Evolutionary conservation across 225 moss, liverwort and hornwort genomes (phyloP).

Genomic region (Bryum argenteum): DNA sequence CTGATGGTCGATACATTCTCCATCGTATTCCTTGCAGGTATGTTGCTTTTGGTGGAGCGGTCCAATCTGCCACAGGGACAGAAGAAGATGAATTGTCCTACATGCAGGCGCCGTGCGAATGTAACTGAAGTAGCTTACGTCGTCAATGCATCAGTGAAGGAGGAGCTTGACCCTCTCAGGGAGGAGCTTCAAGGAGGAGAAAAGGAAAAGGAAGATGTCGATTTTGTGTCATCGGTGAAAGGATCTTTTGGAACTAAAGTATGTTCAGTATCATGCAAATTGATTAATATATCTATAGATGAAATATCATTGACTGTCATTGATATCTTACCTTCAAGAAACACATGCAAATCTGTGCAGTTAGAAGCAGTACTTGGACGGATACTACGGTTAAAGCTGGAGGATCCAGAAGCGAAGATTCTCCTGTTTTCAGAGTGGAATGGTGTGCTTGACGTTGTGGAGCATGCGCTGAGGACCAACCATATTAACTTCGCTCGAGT

Average conservation of each 20-base stretch:
- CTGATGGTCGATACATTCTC: background rate
- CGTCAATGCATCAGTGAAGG: slow-evolving; percentile 62
- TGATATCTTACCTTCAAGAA: background rate
- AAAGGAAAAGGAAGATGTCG: slow-evolving; percentile 50
- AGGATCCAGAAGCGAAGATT: slow-evolving; percentile 70
- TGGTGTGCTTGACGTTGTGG: slow-evolving; percentile 90
- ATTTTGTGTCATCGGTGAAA: slow-evolving; percentile 61
- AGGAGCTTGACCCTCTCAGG: slow-evolving; percentile 50
- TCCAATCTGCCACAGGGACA: slow-evolving; percentile 48
- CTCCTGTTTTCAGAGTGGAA: slow-evolving; percentile 92
- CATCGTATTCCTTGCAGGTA: slow-evolving; percentile 36
- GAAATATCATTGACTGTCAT: too few species aligned
- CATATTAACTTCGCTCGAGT: slow-evolving; percentile 81
- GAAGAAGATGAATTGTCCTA: slow-evolving; percentile 76
- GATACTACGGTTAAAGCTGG: slow-evolving; percentile 76
- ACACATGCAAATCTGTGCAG: slow-evolving; percentile 48
- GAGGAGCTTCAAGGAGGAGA: slow-evolving; percentile 60
- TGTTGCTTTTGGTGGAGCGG: slow-evolving; percentile 57
- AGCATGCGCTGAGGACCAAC: slow-evolving; percentile 86
- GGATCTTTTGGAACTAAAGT: slow-evolving; percentile 99
- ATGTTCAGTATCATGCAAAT: slow-evolving; percentile 14
- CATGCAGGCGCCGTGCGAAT: slow-evolving; percentile 74
- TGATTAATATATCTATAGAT: background rate
- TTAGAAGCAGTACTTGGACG: slow-evolving; percentile 89
- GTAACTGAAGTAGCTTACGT: slow-evolving; percentile 75